These are phyloP conservation scores for Rhizophora apiculata DNA, from an alignment of 345 rosid genomes.

Conservation along the genomic window DNA sequence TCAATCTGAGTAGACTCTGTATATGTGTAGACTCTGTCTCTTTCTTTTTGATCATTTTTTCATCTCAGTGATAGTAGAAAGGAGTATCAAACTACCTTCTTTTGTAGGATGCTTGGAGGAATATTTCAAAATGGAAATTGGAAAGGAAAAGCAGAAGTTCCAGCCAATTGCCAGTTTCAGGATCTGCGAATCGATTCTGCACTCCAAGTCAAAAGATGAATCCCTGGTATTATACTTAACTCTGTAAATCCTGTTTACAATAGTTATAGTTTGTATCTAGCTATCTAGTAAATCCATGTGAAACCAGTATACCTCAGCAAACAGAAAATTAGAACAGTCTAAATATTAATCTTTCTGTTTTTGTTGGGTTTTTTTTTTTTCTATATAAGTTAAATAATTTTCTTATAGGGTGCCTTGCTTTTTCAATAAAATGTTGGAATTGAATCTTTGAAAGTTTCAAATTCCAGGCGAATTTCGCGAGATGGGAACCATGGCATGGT, in stretches of 20 bases:
- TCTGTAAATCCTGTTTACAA: neutral
- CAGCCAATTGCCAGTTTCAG: conserved; percentile 18
- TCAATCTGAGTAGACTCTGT: too few species aligned
- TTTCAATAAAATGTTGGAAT: too few species aligned
- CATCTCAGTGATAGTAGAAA: neutral
- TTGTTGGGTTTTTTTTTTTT: too few species aligned
- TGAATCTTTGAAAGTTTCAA: neutral
- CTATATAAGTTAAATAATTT: too few species aligned
- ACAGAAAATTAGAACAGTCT: too few species aligned
- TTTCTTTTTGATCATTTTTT: neutral
- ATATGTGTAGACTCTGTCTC: neutral
- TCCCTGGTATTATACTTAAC: conserved; percentile 40
- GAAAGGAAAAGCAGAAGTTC: conserved; percentile 26
- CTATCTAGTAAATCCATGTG: too few species aligned
- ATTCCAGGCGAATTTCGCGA: conserved; percentile 70
- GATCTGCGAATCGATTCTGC: conserved; percentile 43
- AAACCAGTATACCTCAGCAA: too few species aligned
- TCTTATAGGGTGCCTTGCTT: too few species aligned
- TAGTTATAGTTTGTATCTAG: too few species aligned
- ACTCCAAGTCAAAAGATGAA: conserved; percentile 65
- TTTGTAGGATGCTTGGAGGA: conserved; percentile 44
- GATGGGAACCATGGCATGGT: conserved; percentile 98
- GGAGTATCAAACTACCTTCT: neutral
- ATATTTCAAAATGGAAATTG: conserved; percentile 26
- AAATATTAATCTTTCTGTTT: too few species aligned